Base-by-base conservation (phyloP, 768 basidiomycete genomes). In the Cystobasidium tubakii region DNA sequence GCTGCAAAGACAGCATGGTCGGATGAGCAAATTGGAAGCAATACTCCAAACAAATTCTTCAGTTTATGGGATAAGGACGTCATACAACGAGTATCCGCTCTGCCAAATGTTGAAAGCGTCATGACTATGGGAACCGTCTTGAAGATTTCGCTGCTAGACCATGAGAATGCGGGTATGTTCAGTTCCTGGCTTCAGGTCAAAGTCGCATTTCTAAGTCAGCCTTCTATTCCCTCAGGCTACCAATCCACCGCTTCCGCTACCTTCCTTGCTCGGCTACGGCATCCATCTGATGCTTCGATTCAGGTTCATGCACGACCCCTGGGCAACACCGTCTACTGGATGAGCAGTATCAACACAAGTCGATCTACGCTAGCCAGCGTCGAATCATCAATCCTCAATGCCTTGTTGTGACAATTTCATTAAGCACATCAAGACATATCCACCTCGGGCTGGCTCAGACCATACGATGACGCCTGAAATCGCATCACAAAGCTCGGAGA, bases 51-150 rank as follows among this genome's bases (percentile, higher is more conserved):
- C 64, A 46, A 31, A 1, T 33, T 64, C 34, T 96, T 91, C 91
- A 94, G 92, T 81, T 86, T 95, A 78, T 97, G 94, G 94, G 86
- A 88, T 76, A 87, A 87, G 0, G 82, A 81, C 0, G 93, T 94
- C 77, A 84, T 94, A 23, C 79, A 83, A 29, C 83, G 82, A 6
- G 76, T 94, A 9, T 92, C 92, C 29, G 79, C 80, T 29, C 77
- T 86, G 57, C 17, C 79, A 1, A 76, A 80, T 7, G 88, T 95
- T 15, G 85, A 86, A 29, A 89, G 90, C 73, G 86, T 85, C 6
- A 96, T 97, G 93, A 83, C 92, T 0, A 82, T 97, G 62, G 94
- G 94, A 1, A 90, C 88, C 15, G 90, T 97, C 1, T 83, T 96
- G 10, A 86, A 88, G 1, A 86, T 97, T 79, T 90, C 88, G 77